Base-by-base conservation (phyloP, 75 land plant genomes). In the Selaginella tamariscina region DNA sequence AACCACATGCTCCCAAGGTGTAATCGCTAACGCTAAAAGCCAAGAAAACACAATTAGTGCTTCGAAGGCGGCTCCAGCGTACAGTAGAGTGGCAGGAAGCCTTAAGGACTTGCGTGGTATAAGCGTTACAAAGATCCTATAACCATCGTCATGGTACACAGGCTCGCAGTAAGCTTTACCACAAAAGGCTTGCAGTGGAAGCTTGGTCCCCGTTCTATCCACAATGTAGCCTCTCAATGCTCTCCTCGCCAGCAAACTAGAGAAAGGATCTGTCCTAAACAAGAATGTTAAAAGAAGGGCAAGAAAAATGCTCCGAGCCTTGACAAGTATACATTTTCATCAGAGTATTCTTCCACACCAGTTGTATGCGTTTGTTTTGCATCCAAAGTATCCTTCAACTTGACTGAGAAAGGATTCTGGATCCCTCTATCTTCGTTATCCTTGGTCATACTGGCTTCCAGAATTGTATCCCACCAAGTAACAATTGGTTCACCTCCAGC, bases 341-440 rank as follows among this genome's bases (percentile, higher is more conserved):
- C n/a, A n/a, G n/a, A n/a, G n/a, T n/a, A n/a, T n/a, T n/a, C n/a
- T n/a, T n/a, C n/a, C n/a, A n/a, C n/a, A n/a, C n/a, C 60, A 24
- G 1, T 2, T 18, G 60, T 2, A 56, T 2, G 27, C 23, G 9
- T 2, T 18, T 2, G 9, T 27, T 56, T 27, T 1, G 27, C 60
- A 2, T 24, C 60, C 1, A 56, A 27, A 2, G 60, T 27, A 24
- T 56, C 27, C 9, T 27, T 2, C 5, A 24, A 56, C 5, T 5
- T 18, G 26, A 27, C 54, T 2, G 68, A 11, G 55, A 66, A 66
- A 32, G 68, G 54, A 32, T 66, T 66, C 68, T 66, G 54, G 54
- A 33, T 66, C 9, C 68, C 68, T 21, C 68, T 39, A 24, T 66
- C 68, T 31, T 66, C 68, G 0, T 39, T 21, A 66, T 66, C 68